A percentile compares a stretch with the other conserved stretches of the same genome.
Conservation (phyloP, 1,284 basidiomycete genomes). For the Testicularia cyperi region DNA sequence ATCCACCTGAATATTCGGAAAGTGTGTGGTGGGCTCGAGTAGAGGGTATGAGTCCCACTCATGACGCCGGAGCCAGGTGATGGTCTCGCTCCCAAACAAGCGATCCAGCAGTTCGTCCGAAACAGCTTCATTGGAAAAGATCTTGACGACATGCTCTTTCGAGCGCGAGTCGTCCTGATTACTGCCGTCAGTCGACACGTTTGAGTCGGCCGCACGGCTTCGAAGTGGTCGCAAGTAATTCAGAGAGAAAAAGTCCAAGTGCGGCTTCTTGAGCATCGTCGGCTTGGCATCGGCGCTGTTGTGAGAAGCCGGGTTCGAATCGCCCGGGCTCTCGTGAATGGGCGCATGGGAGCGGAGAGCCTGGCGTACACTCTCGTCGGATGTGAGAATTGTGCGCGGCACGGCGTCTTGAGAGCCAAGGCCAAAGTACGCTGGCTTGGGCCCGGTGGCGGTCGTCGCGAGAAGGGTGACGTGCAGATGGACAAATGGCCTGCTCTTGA, state of each 20-base stretch:
- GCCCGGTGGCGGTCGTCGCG: constrained; percentile 70
- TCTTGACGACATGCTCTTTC: constrained; percentile 61
- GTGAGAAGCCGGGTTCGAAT: no score
- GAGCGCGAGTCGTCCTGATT: constrained; percentile 16
- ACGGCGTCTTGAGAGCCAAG: constrained; percentile 63
- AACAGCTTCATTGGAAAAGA: constrained; percentile 74
- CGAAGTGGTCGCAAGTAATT: constrained; percentile 74
- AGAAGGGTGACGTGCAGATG: constrained; percentile 85
- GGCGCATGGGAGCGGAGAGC: no score
- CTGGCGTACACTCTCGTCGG: constrained; percentile 39
- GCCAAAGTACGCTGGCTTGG: constrained; percentile 74
- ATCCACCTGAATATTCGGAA: constrained; percentile 75
- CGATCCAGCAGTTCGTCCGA: constrained; percentile 69
- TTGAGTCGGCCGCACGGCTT: constrained; percentile 38
- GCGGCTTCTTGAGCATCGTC: constrained; percentile 47
- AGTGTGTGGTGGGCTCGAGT: constrained; percentile 69
- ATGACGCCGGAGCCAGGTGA: constrained; percentile 77
- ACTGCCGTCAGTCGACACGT: no score
- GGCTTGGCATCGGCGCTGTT: no score
- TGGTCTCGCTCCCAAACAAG: constrained; percentile 31
- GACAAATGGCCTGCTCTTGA: constrained; percentile 75
- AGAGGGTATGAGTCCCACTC: constrained; percentile 67
- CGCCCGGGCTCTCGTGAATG: no score
- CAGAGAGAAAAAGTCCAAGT: constrained; percentile 80
- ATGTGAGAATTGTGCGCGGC: constrained; percentile 73